Base-by-base conservation (phyloP, 495 filamentous ascomycete genomes). In the Collariella sp. region DNA sequence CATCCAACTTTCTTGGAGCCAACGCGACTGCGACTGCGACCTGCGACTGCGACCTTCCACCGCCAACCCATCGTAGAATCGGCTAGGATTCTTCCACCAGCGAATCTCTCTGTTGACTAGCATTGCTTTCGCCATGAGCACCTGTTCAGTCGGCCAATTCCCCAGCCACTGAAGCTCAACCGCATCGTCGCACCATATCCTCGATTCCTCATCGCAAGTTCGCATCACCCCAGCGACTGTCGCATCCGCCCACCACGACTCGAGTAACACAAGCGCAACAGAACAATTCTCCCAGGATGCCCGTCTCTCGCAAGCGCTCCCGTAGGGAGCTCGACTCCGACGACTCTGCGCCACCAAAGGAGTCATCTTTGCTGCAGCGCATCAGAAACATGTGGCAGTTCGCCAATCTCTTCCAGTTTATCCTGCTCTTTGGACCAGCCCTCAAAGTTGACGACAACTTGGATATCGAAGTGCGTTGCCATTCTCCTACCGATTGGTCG, bases 321-420 rank as follows among this genome's bases (percentile, higher is more conserved):
- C 72, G 79, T 67, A 82, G 80, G 66, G 86, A 90, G 70, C 80
- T 80, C 70, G 82, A 74, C 35, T 31, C 53, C 38, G 64, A 62
- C 24, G 68, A 55, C 31, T 57, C 48, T 18, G 51, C 62, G 43
- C 41, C 43, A 5, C 47, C 62, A 6, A 53, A 62, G 31, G 64
- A 78, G 56, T 59, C 67, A 46, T 68, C 75, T 5, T 57, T 83
- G 50, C 76, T 95, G 20, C 72, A 84, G 43, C 82, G 77, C 57
- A 76, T 98, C 54, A 78, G 91, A 45, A 93, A 87, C 67, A 85
- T 83, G 73, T 96, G 93, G 90, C 87, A 96, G 68, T 96, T 98
- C 70, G 88, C 93, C 43, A 90, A 89, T 65, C 77, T 98, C 5
- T 89, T 85, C 74, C 93, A 98, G 70, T 98, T 88, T 73, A 86